A percentile compares a stretch with the other conserved stretches of the same genome.
Evolutionary conservation across 1,139 yeast species (phyloP).

Genomic region (Yamadazyma pseudoaaseri): DNA sequence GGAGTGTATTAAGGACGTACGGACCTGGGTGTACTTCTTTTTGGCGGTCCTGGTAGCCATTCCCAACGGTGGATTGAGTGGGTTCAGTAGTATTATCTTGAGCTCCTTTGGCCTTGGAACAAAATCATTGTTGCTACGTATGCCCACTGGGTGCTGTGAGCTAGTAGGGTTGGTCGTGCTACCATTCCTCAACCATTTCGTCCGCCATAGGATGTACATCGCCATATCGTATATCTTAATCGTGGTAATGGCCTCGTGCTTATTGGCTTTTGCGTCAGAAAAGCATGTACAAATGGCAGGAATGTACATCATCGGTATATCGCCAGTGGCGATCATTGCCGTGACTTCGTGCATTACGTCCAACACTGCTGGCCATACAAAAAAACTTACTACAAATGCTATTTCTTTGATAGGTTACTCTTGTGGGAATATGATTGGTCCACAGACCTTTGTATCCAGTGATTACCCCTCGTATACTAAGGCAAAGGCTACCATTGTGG

Average conservation of each 20-base stretch:
- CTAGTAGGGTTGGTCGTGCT: conserved; percentile 36
- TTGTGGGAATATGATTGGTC: conserved; percentile 66
- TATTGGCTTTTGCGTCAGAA: conserved; percentile 49
- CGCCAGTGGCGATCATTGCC: conserved; percentile 9
- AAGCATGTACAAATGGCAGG: conserved; percentile 6
- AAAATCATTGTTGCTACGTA: conserved; percentile 28
- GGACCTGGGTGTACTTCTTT: conserved; percentile 40
- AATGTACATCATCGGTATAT: conserved; percentile 5
- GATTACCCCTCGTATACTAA: conserved; percentile 57
- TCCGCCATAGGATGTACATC: conserved; percentile 36
- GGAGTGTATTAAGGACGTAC: conserved; percentile 49
- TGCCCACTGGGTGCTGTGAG: conserved; percentile 39
- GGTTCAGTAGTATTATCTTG: conserved; percentile 45
- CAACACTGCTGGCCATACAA: conserved; percentile 22
- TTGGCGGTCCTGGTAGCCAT: conserved; percentile 25
- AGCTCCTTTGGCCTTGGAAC: conserved; percentile 36
- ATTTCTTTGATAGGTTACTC: conserved; percentile 48
- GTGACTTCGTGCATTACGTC: conserved; percentile 13
- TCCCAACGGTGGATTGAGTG: conserved; percentile 37
- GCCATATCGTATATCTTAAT: conserved; percentile 24
- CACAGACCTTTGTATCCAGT: conserved; percentile 56
- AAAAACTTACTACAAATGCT: conserved; percentile 22
- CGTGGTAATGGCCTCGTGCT: conserved; percentile 40
- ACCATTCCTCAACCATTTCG: conserved; percentile 24
- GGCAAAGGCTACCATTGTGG: conserved; percentile 27